Percentiles rank a stretch among this genome's conserved stretches.
phyloP scores from a whole-genome alignment of 2,329 filamentous ascomycete species.

The Penicillium sp. region DNA sequence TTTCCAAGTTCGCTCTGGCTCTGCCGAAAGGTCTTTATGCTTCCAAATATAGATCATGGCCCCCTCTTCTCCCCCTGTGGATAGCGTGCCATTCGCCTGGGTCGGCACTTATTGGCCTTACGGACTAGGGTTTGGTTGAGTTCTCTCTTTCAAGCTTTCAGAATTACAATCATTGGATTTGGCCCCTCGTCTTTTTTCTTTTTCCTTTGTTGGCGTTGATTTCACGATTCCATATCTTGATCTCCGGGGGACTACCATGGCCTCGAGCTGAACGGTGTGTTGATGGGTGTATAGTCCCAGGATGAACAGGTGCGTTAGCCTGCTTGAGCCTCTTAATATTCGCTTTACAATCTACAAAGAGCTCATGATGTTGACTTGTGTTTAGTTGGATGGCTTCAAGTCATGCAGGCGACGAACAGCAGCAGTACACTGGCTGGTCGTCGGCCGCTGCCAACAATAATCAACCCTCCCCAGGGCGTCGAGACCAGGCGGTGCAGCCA shows the following conservation, averaged over 20 bases:
- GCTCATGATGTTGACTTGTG: conserved; percentile 23
- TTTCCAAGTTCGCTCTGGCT: conserved; percentile 11
- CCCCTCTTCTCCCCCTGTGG: conserved; percentile 13
- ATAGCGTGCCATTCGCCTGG: conserved; percentile 17
- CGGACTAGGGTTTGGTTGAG: conserved; percentile 8
- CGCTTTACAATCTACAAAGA: conserved; percentile 2
- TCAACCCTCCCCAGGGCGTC: conserved; percentile 40
- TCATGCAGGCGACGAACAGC: conserved; percentile 35
- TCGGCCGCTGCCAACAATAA: conserved; percentile 30
- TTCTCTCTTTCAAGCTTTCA: conserved; percentile 7
- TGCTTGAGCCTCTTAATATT: conserved; percentile 6
- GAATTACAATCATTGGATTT: conserved; percentile 1
- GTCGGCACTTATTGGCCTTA: conserved; percentile 21
- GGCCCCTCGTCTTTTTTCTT: conserved; percentile 7
- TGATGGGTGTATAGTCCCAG: conserved; percentile 28
- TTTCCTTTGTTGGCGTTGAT: neutral
- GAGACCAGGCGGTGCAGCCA: conserved; percentile 45
- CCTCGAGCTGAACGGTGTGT: conserved; percentile 26
- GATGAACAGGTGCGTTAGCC: conserved; percentile 41
- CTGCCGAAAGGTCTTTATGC: conserved; percentile 1
- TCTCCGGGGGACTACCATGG: conserved; percentile 29
- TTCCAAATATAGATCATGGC: conserved; percentile 28
- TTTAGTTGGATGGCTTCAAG: conserved; percentile 35
- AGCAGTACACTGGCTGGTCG: conserved; percentile 34
- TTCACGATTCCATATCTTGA: conserved; percentile 15